These are phyloP conservation scores for Fagopyrum tataricum DNA, from an alignment of 148 eudicot genomes.

Conservation along the genomic window DNA sequence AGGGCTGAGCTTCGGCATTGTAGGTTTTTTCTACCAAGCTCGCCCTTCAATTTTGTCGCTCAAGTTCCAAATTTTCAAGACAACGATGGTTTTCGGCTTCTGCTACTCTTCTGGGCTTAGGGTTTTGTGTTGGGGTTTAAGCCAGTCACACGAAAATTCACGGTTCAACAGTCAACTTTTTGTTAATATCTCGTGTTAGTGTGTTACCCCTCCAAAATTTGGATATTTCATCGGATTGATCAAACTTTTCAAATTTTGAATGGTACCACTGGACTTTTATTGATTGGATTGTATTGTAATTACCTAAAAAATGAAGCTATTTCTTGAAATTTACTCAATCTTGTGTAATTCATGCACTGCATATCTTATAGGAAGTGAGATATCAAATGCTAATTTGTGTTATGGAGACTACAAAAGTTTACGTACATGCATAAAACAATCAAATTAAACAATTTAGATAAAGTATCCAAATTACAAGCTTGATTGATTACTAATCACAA, in stretches of 20 bases:
- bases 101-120: not conserved
- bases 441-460: not conserved
- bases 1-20: constrained; percentile 2
- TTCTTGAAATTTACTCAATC: too few species aligned
- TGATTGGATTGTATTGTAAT: too few species aligned
- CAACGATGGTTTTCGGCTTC: not conserved
- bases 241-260: too few species aligned
- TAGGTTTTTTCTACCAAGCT: not conserved
- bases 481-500: not conserved
- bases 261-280: too few species aligned
- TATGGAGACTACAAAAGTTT: not conserved
- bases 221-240: too few species aligned
- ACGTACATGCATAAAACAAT: not conserved
- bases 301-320: too few species aligned
- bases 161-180: too few species aligned
- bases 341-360: too few species aligned
- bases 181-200: too few species aligned
- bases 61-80: not conserved
- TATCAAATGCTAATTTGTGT: not conserved
- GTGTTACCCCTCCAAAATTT: too few species aligned
- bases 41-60: not conserved
- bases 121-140: not conserved
- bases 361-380: too few species aligned
- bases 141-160: too few species aligned
- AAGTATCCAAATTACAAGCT: not conserved